phyloP scores from a whole-genome alignment of 2,329 filamentous ascomycete species.

The Penicillium sp. region DNA sequence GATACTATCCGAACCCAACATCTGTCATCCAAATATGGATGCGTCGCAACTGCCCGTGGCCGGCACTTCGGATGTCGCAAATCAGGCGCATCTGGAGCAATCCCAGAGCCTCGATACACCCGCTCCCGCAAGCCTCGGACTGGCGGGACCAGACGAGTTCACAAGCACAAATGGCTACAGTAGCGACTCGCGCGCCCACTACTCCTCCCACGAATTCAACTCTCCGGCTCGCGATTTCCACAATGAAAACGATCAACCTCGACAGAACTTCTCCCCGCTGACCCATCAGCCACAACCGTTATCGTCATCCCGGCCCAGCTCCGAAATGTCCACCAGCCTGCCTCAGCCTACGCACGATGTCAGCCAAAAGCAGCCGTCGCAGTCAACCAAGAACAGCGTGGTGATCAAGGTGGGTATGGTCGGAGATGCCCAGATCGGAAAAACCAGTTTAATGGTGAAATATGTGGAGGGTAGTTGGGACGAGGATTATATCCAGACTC shows the following conservation, averaged over 20 bases:
- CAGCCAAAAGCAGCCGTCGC: slow-evolving; percentile 36
- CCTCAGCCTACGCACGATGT: slow-evolving; percentile 43
- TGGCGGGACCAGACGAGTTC: too few relatives aligned
- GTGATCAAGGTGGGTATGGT: slow-evolving; percentile 99
- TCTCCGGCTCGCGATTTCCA: slow-evolving; percentile 31
- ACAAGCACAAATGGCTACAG: slow-evolving; percentile 38
- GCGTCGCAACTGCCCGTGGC: too few relatives aligned
- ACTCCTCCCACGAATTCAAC: too few relatives aligned
- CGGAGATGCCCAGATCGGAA: slow-evolving; percentile 95
- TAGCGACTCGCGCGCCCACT: slow-evolving; percentile 43
- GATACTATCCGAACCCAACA: too few relatives aligned
- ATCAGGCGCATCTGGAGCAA: too few relatives aligned
- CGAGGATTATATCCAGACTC: slow-evolving; percentile 97
- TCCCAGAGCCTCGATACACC: too few relatives aligned
- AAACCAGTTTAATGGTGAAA: slow-evolving; percentile 99
- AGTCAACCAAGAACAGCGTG: slow-evolving; percentile 53
- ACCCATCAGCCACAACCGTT: slow-evolving; percentile 35
- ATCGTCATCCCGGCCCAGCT: slow-evolving; percentile 42
- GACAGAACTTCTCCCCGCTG: slow-evolving; percentile 35
- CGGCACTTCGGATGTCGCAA: too few relatives aligned
- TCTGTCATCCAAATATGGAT: too few relatives aligned
- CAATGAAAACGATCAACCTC: slow-evolving; percentile 40
- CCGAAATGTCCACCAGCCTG: slow-evolving; percentile 40
- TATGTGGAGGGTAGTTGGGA: slow-evolving; percentile 99
- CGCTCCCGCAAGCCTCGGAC: too few relatives aligned